Evolutionary conservation across 2,329 filamentous ascomycete species (phyloP).

Genomic region (Epichloe brachyelytri): DNA sequence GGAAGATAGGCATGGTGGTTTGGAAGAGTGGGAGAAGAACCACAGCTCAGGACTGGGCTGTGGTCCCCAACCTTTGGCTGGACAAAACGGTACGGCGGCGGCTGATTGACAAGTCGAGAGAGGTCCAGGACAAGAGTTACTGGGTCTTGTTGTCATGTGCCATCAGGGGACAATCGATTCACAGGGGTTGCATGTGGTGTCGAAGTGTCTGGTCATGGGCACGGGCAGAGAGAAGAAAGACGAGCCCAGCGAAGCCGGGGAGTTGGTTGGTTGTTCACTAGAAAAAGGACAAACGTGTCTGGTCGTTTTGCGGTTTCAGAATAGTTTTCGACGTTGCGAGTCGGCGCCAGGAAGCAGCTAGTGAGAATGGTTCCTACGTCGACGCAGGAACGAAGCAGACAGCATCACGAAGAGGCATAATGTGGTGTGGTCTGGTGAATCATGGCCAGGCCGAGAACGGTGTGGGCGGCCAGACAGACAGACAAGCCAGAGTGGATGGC

Average conservation of each 20-base stretch:
- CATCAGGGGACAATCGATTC: background rate
- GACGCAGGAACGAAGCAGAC: background rate
- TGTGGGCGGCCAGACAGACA: background rate
- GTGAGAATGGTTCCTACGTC: background rate
- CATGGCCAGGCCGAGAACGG: conserved; percentile 1
- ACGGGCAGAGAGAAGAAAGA: background rate
- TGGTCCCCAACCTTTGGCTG: conserved; percentile 7
- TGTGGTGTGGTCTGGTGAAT: background rate
- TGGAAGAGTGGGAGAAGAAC: conserved; percentile 14
- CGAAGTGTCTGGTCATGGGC: background rate
- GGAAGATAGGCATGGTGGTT: conserved; percentile 43
- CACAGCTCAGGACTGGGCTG: conserved; percentile 18
- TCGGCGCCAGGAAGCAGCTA: background rate
- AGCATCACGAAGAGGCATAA: background rate
- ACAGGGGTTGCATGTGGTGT: background rate
- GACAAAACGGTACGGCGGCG: conserved; percentile 5
- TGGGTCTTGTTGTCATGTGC: background rate
- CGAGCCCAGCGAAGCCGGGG: background rate
- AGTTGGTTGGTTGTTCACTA: background rate
- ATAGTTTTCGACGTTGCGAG: background rate
- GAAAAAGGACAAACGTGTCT: background rate
- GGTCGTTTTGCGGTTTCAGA: background rate
- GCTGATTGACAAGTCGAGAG: background rate
- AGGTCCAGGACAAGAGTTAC: background rate
- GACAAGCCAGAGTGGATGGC: background rate